Conservation (phyloP, 2,329 filamentous ascomycete species). For the Hypomyces rosellus region DNA sequence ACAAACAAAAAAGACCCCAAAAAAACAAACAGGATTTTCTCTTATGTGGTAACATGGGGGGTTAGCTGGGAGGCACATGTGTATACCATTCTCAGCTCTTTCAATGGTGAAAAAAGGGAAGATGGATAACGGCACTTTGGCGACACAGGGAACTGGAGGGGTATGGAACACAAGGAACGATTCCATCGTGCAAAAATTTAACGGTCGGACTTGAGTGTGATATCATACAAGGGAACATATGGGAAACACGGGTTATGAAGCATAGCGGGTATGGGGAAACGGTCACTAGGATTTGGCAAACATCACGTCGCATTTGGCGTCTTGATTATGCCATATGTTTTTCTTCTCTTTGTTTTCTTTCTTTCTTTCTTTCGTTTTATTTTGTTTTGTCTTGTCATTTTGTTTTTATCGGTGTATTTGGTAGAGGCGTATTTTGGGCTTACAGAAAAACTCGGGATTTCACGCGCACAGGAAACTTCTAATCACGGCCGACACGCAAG, state of each 20-base stretch:
- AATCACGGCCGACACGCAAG: too few relatives aligned
- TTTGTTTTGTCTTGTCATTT: too few relatives aligned
- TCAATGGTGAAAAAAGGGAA: background rate
- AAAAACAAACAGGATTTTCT: too few relatives aligned
- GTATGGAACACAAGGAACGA: too few relatives aligned
- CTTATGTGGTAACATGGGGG: background rate
- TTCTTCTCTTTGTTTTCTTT: constrained; percentile 5
- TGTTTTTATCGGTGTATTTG: constrained; percentile 3
- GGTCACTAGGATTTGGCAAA: background rate
- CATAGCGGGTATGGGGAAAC: background rate
- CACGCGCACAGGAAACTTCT: too few relatives aligned
- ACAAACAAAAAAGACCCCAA: background rate
- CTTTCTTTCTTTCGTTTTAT: too few relatives aligned
- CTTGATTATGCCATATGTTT: constrained; percentile 2
- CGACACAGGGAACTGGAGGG: too few relatives aligned
- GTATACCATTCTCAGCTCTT: too few relatives aligned
- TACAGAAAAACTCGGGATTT: constrained; percentile 8
- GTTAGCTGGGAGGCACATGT: background rate
- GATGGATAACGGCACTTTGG: background rate
- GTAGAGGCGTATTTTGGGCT: constrained; percentile 8
- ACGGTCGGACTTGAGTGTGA: background rate
- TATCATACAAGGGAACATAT: background rate
- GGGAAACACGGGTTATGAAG: background rate
- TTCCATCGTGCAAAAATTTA: too few relatives aligned
- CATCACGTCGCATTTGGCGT: background rate